Conservation (phyloP, 2,329 filamentous ascomycete species). For the Fusarium coicis region DNA sequence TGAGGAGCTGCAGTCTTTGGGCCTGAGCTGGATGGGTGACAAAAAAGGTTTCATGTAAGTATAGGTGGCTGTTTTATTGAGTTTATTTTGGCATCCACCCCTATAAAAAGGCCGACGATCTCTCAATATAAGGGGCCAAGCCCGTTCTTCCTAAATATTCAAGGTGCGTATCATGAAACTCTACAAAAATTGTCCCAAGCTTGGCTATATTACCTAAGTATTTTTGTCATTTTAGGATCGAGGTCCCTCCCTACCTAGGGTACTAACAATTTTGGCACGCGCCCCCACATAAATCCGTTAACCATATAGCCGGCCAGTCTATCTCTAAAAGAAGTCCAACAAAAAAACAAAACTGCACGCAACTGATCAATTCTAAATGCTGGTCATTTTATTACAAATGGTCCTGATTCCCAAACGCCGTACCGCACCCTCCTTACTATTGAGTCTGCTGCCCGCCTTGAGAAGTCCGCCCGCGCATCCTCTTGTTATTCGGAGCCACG, state of each 20-base stretch:
- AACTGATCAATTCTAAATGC: not conserved
- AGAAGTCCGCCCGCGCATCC: slow-evolving; percentile 44
- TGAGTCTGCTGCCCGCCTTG: slow-evolving; percentile 34
- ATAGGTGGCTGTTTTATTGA: not conserved
- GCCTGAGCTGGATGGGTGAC: not conserved
- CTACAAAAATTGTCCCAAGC: too few relatives aligned
- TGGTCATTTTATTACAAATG: not conserved
- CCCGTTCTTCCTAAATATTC: not conserved
- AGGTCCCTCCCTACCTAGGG: too few relatives aligned
- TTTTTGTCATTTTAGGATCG: too few relatives aligned
- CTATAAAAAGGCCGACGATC: not conserved
- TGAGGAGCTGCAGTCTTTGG: slow-evolving; percentile 36
- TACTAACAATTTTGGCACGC: slow-evolving; percentile 33
- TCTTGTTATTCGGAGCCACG: slow-evolving; percentile 45
- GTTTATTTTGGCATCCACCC: not conserved
- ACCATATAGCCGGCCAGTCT: slow-evolving; percentile 5
- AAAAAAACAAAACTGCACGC: not conserved
- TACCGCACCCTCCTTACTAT: not conserved
- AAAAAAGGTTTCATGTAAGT: not conserved
- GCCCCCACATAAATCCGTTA: slow-evolving; percentile 28
- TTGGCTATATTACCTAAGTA: too few relatives aligned
- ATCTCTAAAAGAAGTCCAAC: not conserved
- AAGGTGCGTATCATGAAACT: too few relatives aligned
- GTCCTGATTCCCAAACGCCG: not conserved
- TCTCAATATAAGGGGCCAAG: not conserved